Percentiles rank a stretch among this genome's conserved stretches.
Evolutionary conservation across 2,329 filamentous ascomycete genomes (phyloP).

Genomic region (Fusarium sp.): DNA sequence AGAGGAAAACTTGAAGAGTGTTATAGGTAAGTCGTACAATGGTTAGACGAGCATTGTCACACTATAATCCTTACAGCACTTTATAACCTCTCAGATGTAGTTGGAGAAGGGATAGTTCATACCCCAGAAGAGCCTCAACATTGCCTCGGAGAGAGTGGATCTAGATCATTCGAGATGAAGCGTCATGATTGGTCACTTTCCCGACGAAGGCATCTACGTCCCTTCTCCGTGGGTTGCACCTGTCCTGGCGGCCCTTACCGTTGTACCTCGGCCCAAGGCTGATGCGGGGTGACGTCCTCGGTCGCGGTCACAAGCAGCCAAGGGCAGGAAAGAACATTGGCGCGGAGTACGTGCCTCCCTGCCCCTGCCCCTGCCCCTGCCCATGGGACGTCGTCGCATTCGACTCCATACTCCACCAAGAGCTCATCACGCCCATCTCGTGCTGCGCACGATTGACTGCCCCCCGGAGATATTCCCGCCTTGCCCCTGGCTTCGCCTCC

Average conservation of each 20-base stretch:
- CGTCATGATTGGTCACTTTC: constrained; percentile 11
- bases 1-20: background rate
- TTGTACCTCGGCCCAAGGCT: constrained; percentile 46
- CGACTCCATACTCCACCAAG: background rate
- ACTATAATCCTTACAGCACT: background rate
- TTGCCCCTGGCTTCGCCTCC: constrained; percentile 4
- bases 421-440: background rate
- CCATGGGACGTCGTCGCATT: background rate
- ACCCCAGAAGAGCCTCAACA: constrained; percentile 32
- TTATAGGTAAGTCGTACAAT: background rate
- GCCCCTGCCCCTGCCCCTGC: background rate
- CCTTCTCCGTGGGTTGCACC: background rate
- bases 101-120: background rate
- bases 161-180: background rate
- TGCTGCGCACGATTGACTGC: background rate
- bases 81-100: background rate
- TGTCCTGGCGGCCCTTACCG: constrained; percentile 25
- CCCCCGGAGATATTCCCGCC: background rate
- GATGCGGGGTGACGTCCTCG: constrained; percentile 41
- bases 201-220: background rate
- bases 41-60: background rate
- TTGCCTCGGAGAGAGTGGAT: constrained; percentile 34
- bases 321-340: background rate
- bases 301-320: constrained; percentile 32
- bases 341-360: background rate